Evolutionary conservation across 2,329 filamentous ascomycete species (phyloP), one percentile per base, ranked within the genome.

Genomic region (Claviceps humidiphila): DNA sequence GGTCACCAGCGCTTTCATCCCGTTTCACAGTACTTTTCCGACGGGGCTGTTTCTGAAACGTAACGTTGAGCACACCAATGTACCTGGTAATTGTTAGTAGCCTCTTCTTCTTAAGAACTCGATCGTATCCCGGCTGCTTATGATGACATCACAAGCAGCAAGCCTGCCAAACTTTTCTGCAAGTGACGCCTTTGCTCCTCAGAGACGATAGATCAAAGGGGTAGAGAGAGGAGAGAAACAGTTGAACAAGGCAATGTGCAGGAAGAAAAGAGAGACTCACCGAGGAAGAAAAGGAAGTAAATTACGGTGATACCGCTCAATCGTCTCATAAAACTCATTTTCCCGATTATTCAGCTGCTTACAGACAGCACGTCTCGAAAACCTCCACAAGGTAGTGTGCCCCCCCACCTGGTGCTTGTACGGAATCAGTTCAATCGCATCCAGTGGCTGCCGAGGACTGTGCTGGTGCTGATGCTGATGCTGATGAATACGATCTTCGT

Each of bases 271-370:
- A 9, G 8, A 17, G 54, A 66, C 73, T 57, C 72, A 86, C 83
- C 90, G 89, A 58, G 93, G 93, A 57, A 98, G 75, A 65, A 97
- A 98, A 43, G 86, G 82, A 54, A 98, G 73, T 61, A 98, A 76
- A 64, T 95, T 86, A 57, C 89, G 87, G 68, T 98, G 91, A 59
- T 88, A 82, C 62, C 81, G 82, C 72, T 98, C 93, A 61, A 97
- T 88, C 51, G 85, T 93, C 69, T 98, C 93, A 68, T 98, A 98
- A 65, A 98, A 98, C 69, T 95, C 89, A 68, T 98, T 98, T 66
- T 98, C 93, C 62, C 91, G 81, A 66, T 95, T 98, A 68, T 95
- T 98, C 63, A 98, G 78, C 70, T 96, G 89, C 70, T 98, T 98
- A 75, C 93, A 98, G 11, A 98, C 90, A 52, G 93, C 93, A 61